Conservation (phyloP, 2,329 filamentous ascomycete genomes). For the Penicillium capsulatum region DNA sequence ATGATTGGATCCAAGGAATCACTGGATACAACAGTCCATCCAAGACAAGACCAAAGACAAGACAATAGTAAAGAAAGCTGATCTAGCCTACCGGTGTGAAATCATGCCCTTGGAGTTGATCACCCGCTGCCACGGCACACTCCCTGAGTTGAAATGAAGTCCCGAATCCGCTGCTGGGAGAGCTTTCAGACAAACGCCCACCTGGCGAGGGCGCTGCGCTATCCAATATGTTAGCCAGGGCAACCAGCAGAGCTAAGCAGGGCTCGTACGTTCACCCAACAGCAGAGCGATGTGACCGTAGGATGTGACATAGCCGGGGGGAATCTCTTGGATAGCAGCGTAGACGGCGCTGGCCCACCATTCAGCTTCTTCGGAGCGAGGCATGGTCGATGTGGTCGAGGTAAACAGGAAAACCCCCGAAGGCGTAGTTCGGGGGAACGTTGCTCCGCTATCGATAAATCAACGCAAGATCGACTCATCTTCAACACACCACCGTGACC, state of each 20-base stretch:
- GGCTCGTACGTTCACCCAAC: constrained; percentile 54
- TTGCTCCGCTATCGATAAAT: constrained; percentile 23
- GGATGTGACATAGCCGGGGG: constrained; percentile 74
- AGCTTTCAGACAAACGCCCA: constrained; percentile 86
- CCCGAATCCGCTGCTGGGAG: constrained; percentile 55
- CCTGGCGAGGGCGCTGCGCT: constrained; percentile 75
- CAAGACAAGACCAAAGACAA: too few relatives aligned
- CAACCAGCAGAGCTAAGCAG: not conserved
- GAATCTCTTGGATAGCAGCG: constrained; percentile 78
- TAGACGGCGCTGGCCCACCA: constrained; percentile 64
- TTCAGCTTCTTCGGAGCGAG: constrained; percentile 47
- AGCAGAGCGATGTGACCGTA: constrained; percentile 70
- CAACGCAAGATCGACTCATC: not conserved
- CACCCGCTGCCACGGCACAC: constrained; percentile 92
- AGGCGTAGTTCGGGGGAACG: constrained; percentile 21
- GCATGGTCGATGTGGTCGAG: constrained; percentile 28
- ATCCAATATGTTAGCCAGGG: not conserved
- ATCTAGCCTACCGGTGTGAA: constrained; percentile 84
- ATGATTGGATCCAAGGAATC: not conserved
- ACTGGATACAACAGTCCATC: too few relatives aligned
- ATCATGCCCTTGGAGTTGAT: constrained; percentile 84
- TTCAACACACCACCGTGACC: constrained; percentile 3
- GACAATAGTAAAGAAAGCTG: too few relatives aligned
- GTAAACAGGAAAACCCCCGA: too few relatives aligned
- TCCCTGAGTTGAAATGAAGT: constrained; percentile 63